Evolutionary conservation across 768 basidiomycete genomes (phyloP), one percentile per base, ranked within the genome.

Genomic region (Kwoniella pini): DNA sequence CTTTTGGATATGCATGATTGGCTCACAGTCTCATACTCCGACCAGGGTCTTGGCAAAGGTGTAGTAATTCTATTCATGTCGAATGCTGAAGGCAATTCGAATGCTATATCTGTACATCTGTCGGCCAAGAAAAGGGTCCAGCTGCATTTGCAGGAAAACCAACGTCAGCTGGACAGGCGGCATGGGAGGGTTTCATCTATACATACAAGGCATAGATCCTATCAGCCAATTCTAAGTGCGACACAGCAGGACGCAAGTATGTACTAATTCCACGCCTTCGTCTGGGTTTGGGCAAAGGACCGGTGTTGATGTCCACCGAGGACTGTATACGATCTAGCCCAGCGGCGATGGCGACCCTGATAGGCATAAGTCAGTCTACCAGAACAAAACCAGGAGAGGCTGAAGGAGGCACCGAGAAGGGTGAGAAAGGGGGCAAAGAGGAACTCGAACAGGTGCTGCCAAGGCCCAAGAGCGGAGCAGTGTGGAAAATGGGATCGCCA

Each of bases 141-240:
- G 59, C 66, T 67, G 39, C n/a, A n/a, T n/a, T n/a, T n/a, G n/a
- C n/a, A n/a, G n/a, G n/a, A n/a, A n/a, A n/a, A n/a, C n/a, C n/a
- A 15, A 28, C n/a, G 4, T 21, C 11, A 31, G 26, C 10, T 12
- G 10, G 15, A 15, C n/a, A 21, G 38, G 13, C 31, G 10, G 30
- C 36, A 17, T 43, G 24, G 43, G 36, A 11, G n/a, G n/a, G n/a
- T n/a, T n/a, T n/a, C n/a, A n/a, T 4, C 17, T 17, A 15, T 0
- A 63, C 66, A 57, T 39, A 64, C 66, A 67, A 67, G 3, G 66
- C 66, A 54, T 67, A 60, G 1, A 67, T 67, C 22, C 62, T 26
- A 42, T 67, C 66, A 7, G 57, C 66, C 13, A 67, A 38, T 42
- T 67, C 62, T 33, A 67, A 39, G 13, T 52, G 24, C 28, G 55